phyloP scores from a whole-genome alignment of 2,329 filamentous ascomycete species.

The Dothistroma pini region DNA sequence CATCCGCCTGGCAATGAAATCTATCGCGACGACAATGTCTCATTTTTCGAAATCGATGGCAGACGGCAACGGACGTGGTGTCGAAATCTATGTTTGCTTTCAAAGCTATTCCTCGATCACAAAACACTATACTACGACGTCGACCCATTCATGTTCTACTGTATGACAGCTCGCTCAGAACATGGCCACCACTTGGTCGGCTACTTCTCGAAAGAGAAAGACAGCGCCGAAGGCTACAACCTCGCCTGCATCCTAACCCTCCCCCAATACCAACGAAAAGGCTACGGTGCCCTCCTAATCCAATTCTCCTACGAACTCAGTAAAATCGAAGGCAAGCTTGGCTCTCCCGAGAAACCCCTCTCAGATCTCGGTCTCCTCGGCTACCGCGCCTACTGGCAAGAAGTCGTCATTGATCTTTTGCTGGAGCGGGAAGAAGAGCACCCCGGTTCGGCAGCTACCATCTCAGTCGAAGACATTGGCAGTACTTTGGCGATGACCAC shows the following conservation, averaged over 20 bases:
- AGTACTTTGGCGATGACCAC: constrained; percentile 87
- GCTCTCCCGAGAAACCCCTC: constrained; percentile 93
- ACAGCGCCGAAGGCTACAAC: constrained; percentile 95
- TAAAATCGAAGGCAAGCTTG: constrained; percentile 90
- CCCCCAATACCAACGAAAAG: constrained; percentile 93
- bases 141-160: constrained; percentile 98
- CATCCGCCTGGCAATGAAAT: constrained; percentile 98
- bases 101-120: constrained; percentile 95
- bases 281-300: constrained; percentile 88
- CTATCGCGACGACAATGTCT: constrained; percentile 89
- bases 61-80: constrained; percentile 93
- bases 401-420: constrained; percentile 86
- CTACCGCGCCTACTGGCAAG: constrained; percentile 97
- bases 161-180: constrained; percentile 87
- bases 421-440: constrained; percentile 56
- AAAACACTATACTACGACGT: constrained; percentile 99
- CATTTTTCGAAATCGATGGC: constrained; percentile 97
- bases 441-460: constrained; percentile 56
- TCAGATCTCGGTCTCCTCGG: constrained; percentile 89
- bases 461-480: constrained; percentile 83
- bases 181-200: constrained; percentile 94
- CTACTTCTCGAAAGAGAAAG: constrained; percentile 99
- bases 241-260: constrained; percentile 96
- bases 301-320: constrained; percentile 97
- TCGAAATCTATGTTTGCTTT: constrained; percentile 88